Percentiles rank a stretch among this genome's conserved stretches.
These are phyloP conservation scores for Echites panduratus DNA, from an alignment of 257 asterid species.

Conservation along the genomic window DNA sequence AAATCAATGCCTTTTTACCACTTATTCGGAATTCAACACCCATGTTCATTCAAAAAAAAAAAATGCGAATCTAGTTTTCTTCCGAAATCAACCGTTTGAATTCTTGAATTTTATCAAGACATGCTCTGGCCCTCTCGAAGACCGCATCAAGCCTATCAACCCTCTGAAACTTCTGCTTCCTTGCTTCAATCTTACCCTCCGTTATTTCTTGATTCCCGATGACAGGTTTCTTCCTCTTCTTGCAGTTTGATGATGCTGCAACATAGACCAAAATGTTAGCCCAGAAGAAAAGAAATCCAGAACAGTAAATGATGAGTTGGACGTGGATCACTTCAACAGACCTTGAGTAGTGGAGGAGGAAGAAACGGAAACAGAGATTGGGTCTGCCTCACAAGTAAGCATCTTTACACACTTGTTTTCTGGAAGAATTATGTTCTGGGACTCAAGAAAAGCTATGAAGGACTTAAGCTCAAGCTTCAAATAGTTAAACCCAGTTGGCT, in stretches of 20 bases:
- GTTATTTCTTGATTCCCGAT: not conserved
- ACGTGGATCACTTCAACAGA: constrained; percentile 7
- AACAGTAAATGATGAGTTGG: not conserved
- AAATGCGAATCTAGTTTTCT: not conserved
- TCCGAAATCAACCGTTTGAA: constrained; percentile 25
- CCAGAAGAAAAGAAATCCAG: not conserved
- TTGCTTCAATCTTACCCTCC: constrained; percentile 8
- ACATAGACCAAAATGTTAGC: not conserved
- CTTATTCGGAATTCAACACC: too few species aligned
- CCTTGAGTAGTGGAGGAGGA: constrained; percentile 43
- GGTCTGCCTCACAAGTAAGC: not conserved
- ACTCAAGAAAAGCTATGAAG: constrained; percentile 44
- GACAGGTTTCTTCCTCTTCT: constrained; percentile 31
- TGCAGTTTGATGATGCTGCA: constrained; percentile 45
- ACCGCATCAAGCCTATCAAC: constrained; percentile 43
- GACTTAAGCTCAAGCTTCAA: constrained; percentile 46
- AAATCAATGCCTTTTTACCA: not conserved
- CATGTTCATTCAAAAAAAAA: not conserved
- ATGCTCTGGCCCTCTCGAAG: constrained; percentile 45
- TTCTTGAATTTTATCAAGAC: constrained; percentile 48
- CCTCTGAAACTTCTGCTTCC: constrained; percentile 12
- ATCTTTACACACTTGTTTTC: not conserved
- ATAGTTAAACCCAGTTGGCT: constrained; percentile 39
- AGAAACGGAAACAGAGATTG: constrained; percentile 11
- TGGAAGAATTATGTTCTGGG: constrained; percentile 13